Base-by-base conservation (phyloP, 1,284 basidiomycete genomes). In the Apiotrichum akiyoshidainum region DNA sequence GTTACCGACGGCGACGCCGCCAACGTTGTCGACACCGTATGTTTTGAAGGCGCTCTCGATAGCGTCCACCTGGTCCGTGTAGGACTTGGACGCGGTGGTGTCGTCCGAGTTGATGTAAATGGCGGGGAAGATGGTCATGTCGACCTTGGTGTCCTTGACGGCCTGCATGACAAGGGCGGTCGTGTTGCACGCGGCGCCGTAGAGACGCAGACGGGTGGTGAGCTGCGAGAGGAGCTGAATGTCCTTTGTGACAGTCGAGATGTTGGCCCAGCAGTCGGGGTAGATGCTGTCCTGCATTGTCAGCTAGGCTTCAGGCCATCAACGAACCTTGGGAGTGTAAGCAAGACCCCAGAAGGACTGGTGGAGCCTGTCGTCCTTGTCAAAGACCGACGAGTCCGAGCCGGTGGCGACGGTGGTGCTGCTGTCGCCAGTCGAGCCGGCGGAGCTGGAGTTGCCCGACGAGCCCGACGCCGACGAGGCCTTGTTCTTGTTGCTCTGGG, bases 81-180 rank as follows among this genome's bases (percentile, higher is more conserved):
- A 96, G 2, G 87, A 86, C 0, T 81, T 79, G 33, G 26, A 31
- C 26, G 3, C 7, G 26, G 26, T 31, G 26, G 26, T 31, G 26
- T 82, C 79, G 60, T 87, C 84, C 63, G 87, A 85, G 53, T 81
- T 83, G 40, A 87, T 67, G 60, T 80, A 97, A 68, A 90, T 90
- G 34, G 87, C 94, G n/a, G 92, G 81, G 77, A 82, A 96, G 16
- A 97, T 88, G 12, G 79, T 80, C 84, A 98, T 83, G 77, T 95
- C 83, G 55, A 92, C 89, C 76, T 95, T 90, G 51, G 92, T 95
- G 68, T 87, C 85, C 70, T 88, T 81, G 73, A 99, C 90, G 1
- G 89, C 90, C 65, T 90, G 85, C 40, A 92, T 81, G 2, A 83
- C 80, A 22, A 83, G 66, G 14, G 79, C 77, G 4, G 81, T 80